These are phyloP conservation scores for Apocynum venetum DNA, from an alignment of 257 asterid species.

Conservation along the genomic window DNA sequence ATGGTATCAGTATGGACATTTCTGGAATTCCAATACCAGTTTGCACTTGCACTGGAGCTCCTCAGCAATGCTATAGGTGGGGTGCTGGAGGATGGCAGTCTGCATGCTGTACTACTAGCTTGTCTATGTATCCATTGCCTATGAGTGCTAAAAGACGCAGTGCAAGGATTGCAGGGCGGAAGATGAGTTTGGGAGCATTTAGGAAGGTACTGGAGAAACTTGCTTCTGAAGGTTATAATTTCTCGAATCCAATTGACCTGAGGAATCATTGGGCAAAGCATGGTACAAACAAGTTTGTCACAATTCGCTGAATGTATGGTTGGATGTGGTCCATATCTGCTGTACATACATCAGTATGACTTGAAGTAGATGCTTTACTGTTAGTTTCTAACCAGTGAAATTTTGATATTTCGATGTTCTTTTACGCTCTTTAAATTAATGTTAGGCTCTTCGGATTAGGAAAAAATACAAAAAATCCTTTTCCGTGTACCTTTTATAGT, in stretches of 20 bases:
- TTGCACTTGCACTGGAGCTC: constrained; percentile 82
- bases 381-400: constrained; percentile 46
- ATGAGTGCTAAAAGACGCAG: constrained; percentile 80
- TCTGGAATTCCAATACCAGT: constrained; percentile 68
- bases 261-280: constrained; percentile 89
- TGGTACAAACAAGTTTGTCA: constrained; percentile 90
- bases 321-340: constrained; percentile 40
- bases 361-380: constrained; percentile 42
- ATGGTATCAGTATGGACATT: constrained; percentile 68
- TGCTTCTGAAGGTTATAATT: constrained; percentile 61
- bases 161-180: constrained; percentile 83
- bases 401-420: constrained; percentile 23
- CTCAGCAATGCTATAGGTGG: constrained; percentile 90
- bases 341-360: constrained; percentile 52
- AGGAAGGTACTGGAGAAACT: constrained; percentile 83
- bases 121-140: constrained; percentile 74
- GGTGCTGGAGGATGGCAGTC: constrained; percentile 98
- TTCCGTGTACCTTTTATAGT: neutral
- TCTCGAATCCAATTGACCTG: constrained; percentile 70
- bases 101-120: constrained; percentile 74
- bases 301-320: constrained; percentile 47
- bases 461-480: neutral
- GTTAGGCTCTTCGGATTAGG: neutral
- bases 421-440: neutral
- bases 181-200: constrained; percentile 93